phyloP scores from a whole-genome alignment of 208 protist species.

The Willaertia magna region DNA sequence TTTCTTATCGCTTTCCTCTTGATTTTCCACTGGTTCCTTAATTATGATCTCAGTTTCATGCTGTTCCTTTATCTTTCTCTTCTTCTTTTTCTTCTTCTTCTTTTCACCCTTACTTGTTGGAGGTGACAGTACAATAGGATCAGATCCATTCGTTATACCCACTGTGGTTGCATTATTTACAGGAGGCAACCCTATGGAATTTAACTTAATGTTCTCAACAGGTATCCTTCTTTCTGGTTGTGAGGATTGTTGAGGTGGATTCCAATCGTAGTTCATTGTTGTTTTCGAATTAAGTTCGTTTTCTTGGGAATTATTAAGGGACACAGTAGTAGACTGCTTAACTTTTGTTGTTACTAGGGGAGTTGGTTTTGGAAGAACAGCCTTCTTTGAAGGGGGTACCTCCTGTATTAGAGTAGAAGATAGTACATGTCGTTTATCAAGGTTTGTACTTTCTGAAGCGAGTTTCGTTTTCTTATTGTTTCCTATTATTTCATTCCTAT shows the following conservation, averaged over 20 bases:
- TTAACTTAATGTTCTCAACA: background rate
- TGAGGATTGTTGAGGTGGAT: background rate
- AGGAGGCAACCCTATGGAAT: background rate
- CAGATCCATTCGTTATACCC: background rate
- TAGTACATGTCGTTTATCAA: background rate
- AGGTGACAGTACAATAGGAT: background rate
- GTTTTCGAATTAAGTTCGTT: no score
- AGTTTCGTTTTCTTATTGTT: background rate
- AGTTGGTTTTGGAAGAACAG: background rate
- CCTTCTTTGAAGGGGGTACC: background rate
- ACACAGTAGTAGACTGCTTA: no score
- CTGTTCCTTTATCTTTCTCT: background rate
- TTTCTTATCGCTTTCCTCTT: background rate
- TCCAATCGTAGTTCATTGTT: background rate
- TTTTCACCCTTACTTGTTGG: background rate
- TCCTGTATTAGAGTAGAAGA: background rate
- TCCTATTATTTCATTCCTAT: background rate
- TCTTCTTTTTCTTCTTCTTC: background rate
- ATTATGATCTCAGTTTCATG: background rate
- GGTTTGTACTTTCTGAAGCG: background rate
- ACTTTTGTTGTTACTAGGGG: background rate
- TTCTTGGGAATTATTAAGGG: no score
- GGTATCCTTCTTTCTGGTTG: background rate
- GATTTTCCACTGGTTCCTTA: background rate
- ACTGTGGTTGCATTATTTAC: background rate